These are phyloP conservation scores for Mesotaenium endlicherianum DNA, from an alignment of 139 green algal genomes.

Conservation along the genomic window DNA sequence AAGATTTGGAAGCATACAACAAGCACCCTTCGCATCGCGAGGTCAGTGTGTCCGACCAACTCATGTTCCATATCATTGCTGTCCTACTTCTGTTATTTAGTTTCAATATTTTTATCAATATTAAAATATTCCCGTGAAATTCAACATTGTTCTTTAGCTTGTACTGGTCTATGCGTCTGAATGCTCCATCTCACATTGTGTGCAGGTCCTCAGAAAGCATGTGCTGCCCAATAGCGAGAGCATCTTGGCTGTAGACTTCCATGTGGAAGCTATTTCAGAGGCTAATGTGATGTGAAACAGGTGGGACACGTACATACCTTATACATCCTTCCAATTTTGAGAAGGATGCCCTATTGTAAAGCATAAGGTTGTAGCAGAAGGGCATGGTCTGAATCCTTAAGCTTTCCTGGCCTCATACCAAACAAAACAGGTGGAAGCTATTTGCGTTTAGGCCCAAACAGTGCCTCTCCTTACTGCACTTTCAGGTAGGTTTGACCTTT, in stretches of 20 bases:
- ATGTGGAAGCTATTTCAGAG: constrained; percentile 10
- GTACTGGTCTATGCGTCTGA: background rate
- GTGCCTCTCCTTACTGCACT: too few species aligned
- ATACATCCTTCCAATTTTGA: too few species aligned
- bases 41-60: background rate
- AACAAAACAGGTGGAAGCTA: too few species aligned
- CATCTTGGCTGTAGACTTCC: constrained; percentile 20
- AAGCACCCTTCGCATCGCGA: constrained; percentile 23
- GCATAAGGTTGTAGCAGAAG: too few species aligned
- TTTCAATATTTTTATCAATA: background rate
- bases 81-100: background rate
- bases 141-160: background rate
- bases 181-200: background rate
- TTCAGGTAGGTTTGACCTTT: too few species aligned
- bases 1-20: constrained; percentile 33
- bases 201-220: constrained; percentile 17
- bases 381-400: too few species aligned
- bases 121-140: background rate
- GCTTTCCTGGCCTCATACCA: too few species aligned
- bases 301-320: too few species aligned
- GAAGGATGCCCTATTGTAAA: too few species aligned
- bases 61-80: background rate
- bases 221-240: background rate
- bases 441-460: too few species aligned
- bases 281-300: constrained; percentile 12